Conservation (phyloP, 139 green algal genomes). For the Coelastrella sp. region DNA sequence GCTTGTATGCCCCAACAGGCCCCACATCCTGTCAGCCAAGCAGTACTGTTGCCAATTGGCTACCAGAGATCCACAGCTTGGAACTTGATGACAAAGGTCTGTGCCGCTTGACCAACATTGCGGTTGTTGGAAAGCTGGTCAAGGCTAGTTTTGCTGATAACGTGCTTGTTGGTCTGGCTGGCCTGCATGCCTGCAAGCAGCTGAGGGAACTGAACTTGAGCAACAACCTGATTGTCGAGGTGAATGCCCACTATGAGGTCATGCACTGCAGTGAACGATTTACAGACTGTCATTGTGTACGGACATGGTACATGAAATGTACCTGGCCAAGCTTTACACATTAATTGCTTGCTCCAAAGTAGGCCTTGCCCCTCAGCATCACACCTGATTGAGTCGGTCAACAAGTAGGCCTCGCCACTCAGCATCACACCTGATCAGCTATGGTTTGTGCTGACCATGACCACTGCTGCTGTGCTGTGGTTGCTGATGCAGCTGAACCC, state of each 20-base stretch:
- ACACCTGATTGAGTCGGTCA: too few relatives aligned
- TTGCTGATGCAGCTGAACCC: slow-evolving; percentile 2
- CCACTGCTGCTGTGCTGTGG: neutral
- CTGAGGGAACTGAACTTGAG: slow-evolving; percentile 19
- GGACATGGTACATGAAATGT: too few relatives aligned
- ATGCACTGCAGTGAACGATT: too few relatives aligned
- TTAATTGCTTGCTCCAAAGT: too few relatives aligned
- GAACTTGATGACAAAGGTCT: slow-evolving; percentile 1
- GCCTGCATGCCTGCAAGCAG: neutral
- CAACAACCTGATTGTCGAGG: slow-evolving; percentile 25
- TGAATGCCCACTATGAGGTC: neutral
- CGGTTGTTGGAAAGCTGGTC: slow-evolving; percentile 36
- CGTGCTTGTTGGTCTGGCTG: neutral
- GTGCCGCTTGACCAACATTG: neutral
- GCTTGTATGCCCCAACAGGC: neutral
- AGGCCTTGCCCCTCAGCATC: too few relatives aligned
- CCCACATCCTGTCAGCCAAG: neutral
- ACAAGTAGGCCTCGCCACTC: too few relatives aligned
- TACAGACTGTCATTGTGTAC: too few relatives aligned
- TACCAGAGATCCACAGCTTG: neutral
- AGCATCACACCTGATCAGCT: too few relatives aligned
- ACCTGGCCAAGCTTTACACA: too few relatives aligned
- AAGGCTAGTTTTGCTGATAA: neutral
- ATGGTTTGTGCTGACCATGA: neutral
- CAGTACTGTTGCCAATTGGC: neutral